Evolutionary conservation across 768 basidiomycete genomes (phyloP).

Genomic region (Kwoniella pini): DNA sequence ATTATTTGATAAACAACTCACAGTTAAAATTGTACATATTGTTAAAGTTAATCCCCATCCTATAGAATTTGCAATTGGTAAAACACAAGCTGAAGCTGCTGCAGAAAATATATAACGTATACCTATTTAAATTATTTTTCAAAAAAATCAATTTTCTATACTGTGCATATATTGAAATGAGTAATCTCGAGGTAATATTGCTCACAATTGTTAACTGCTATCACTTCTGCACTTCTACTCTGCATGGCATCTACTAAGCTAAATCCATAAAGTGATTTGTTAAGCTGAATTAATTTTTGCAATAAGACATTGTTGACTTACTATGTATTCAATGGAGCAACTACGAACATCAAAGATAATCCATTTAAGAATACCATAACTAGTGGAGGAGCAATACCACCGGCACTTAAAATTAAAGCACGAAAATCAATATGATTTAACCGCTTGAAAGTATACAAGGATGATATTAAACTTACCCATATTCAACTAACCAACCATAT

Average conservation of each 20-base stretch:
- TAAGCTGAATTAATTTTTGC: no score
- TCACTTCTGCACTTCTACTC: slow-evolving; percentile 43
- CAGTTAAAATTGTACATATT: slow-evolving; percentile 39
- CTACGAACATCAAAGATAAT: slow-evolving; percentile 44
- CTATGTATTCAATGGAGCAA: slow-evolving; percentile 51
- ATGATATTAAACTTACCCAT: slow-evolving; percentile 23
- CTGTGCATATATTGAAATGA: neutral
- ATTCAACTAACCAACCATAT: slow-evolving; percentile 17
- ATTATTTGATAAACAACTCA: slow-evolving; percentile 17
- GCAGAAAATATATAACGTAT: slow-evolving; percentile 53
- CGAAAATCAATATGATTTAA: neutral
- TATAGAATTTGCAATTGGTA: slow-evolving; percentile 53
- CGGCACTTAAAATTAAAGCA: slow-evolving; percentile 20
- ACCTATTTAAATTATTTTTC: slow-evolving; percentile 12
- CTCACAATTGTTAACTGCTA: slow-evolving; percentile 55
- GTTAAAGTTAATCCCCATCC: slow-evolving; percentile 55
- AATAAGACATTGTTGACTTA: no score
- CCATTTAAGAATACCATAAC: slow-evolving; percentile 46
- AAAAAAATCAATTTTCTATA: neutral
- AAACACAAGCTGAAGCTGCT: slow-evolving; percentile 52
- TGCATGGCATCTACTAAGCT: slow-evolving; percentile 43
- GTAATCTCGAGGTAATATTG: neutral
- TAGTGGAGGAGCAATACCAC: slow-evolving; percentile 47
- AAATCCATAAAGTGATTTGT: neutral
- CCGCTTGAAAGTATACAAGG: neutral